Evolutionary conservation across 331 rosid species (phyloP).

Genomic region (Stylosanthes scabra): DNA sequence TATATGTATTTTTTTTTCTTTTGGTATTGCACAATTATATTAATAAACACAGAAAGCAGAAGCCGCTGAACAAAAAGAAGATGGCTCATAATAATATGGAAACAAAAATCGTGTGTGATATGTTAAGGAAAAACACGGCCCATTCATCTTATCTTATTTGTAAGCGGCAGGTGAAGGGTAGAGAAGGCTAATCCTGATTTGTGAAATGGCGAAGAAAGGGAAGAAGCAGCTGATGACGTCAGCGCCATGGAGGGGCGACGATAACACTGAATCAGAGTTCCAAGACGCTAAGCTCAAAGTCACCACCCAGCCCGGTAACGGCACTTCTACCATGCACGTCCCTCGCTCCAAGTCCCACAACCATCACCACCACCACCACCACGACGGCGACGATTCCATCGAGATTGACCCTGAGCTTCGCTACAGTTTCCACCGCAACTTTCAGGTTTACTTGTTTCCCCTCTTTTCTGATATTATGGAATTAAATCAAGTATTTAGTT

Average conservation of each 20-base stretch:
- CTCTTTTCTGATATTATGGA: not conserved
- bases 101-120: too few relatives aligned
- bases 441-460: conserved; percentile 54
- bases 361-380: conserved; percentile 36
- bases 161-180: too few relatives aligned
- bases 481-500: not conserved
- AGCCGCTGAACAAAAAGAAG: too few relatives aligned
- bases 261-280: conserved; percentile 44
- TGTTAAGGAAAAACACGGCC: too few relatives aligned
- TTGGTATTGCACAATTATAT: too few relatives aligned
- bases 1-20: too few relatives aligned
- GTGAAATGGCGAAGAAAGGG: conserved; percentile 61
- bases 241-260: conserved; percentile 94
- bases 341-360: conserved; percentile 60
- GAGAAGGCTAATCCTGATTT: too few relatives aligned
- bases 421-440: conserved; percentile 95
- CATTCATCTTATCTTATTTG: too few relatives aligned
- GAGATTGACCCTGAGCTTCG: conserved; percentile 95
- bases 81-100: too few relatives aligned
- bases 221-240: conserved; percentile 84
- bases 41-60: too few relatives aligned
- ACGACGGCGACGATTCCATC: conserved; percentile 57
- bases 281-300: conserved; percentile 76
- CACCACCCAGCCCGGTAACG: conserved; percentile 62
- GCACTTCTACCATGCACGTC: conserved; percentile 74